Conservation (phyloP, 305 asterid species). For the Stenogyne calaminthoides region DNA sequence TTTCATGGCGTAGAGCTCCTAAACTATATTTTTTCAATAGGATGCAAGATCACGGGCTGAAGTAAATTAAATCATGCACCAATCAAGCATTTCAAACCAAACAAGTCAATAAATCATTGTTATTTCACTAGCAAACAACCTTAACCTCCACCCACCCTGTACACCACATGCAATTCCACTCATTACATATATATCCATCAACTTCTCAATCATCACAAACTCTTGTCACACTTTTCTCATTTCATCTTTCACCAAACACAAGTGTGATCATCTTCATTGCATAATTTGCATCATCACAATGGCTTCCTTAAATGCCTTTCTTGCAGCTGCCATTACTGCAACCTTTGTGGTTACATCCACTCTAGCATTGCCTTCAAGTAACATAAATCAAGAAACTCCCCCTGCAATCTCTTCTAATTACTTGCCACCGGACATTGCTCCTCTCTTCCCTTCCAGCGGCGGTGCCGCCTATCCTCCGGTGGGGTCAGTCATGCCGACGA, state of each 20-base stretch:
- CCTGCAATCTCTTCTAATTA: constrained; percentile 26
- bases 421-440: constrained; percentile 66
- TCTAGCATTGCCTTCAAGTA: constrained; percentile 32
- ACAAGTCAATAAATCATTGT: not conserved
- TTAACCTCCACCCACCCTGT: constrained; percentile 29
- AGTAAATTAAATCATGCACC: constrained; percentile 14
- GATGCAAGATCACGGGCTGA: no score
- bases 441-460: constrained; percentile 65
- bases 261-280: not conserved
- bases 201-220: constrained; percentile 34
- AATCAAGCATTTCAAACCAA: constrained; percentile 27
- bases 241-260: constrained; percentile 14
- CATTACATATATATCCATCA: constrained; percentile 33
- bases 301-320: constrained; percentile 41
- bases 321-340: constrained; percentile 41
- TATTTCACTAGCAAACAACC: constrained; percentile 38
- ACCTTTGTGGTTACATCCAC: constrained; percentile 36
- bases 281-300: constrained; percentile 40
- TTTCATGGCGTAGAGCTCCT: no score
- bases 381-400: constrained; percentile 16
- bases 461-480: constrained; percentile 41
- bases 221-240: constrained; percentile 33
- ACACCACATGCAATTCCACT: constrained; percentile 36
- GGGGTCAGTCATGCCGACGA: constrained; percentile 46
- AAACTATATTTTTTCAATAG: no score